Conservation (phyloP, 2,329 filamentous ascomycete genomes). For the Colletotrichum cordylinicola region DNA sequence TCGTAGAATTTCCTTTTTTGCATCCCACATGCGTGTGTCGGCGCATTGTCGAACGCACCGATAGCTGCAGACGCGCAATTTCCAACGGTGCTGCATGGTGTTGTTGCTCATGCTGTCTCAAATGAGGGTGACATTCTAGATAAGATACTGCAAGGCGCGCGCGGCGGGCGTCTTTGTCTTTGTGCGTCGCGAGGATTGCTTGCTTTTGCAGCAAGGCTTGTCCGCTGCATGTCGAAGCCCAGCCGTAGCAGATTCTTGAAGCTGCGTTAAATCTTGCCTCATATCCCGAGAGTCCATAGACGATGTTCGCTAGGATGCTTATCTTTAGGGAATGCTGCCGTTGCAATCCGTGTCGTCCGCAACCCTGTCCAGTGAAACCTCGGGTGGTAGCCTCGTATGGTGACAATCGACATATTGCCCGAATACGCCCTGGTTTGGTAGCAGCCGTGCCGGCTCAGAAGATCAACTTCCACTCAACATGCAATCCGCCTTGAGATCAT, state of each 20-base stretch:
- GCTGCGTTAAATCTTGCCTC: neutral
- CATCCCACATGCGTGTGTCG: constrained; percentile 1
- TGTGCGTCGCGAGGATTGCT: neutral
- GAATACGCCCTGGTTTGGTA: neutral
- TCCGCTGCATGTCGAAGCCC: neutral
- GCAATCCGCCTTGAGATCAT: neutral
- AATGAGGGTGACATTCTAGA: neutral
- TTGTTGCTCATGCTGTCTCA: neutral
- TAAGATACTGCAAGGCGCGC: neutral
- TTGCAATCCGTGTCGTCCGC: neutral
- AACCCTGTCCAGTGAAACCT: neutral
- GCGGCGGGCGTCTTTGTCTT: neutral
- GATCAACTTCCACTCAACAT: neutral
- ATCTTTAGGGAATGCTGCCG: neutral
- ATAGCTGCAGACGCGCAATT: constrained; percentile 2
- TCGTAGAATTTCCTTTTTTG: neutral
- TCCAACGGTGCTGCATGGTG: neutral
- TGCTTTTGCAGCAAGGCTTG: neutral
- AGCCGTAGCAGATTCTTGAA: neutral
- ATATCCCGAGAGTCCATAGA: neutral
- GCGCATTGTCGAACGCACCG: neutral
- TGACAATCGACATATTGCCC: neutral
- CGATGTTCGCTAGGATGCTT: neutral
- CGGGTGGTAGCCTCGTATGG: neutral
- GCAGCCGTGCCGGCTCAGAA: neutral